Evolutionary conservation across 2,329 filamentous ascomycete species (phyloP).

Genomic region (Albophoma yamanashiensis): DNA sequence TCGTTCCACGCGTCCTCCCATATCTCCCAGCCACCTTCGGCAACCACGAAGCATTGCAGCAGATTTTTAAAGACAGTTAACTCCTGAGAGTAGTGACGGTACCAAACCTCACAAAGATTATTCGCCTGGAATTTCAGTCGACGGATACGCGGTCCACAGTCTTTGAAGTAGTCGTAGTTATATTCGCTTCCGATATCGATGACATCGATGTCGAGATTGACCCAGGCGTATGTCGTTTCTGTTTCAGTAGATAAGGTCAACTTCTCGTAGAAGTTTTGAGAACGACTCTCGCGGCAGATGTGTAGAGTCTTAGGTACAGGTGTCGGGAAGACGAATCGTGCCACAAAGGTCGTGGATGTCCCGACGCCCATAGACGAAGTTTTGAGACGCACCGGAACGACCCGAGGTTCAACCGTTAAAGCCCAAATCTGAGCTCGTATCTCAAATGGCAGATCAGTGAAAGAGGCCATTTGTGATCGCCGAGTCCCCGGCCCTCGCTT

Average conservation of each 20-base stretch:
- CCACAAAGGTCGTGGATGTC: not conserved
- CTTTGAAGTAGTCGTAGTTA: not conserved
- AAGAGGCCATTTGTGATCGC: not conserved
- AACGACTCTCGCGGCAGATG: not conserved
- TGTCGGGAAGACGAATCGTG: not conserved
- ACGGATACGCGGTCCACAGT: not conserved
- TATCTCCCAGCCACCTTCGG: not conserved
- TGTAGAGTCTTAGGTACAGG: not conserved
- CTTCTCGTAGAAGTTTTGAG: not conserved
- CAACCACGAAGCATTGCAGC: not conserved
- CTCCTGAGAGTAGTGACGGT: not conserved
- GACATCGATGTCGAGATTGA: not conserved
- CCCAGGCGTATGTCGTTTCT: not conserved
- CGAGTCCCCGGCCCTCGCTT: not conserved
- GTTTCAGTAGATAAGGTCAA: not conserved
- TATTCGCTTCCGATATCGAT: not conserved
- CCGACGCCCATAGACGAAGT: not conserved
- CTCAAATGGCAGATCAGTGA: not conserved
- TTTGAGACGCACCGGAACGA: not conserved
- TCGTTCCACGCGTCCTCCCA: not conserved
- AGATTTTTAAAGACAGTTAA: not conserved
- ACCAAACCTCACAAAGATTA: not conserved
- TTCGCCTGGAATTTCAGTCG: not conserved
- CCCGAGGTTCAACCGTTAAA: not conserved
- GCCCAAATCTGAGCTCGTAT: not conserved